Evolutionary conservation across 441 rosid species (phyloP), one percentile per base, ranked within the genome.

Genomic region (Syzygium malaccense): DNA sequence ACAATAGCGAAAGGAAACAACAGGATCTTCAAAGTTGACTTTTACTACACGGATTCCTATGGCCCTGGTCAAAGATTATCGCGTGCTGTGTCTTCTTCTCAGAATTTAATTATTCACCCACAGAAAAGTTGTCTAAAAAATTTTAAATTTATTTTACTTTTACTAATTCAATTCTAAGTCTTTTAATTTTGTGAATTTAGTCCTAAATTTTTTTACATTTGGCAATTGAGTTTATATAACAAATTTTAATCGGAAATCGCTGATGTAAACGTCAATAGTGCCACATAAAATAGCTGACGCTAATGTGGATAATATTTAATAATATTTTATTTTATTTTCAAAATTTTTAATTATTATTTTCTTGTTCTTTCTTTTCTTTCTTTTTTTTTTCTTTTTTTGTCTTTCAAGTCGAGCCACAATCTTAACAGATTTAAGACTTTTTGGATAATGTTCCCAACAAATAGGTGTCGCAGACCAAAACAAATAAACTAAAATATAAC

Each of bases 251-350:
- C 4, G 12, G 12, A 26, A 58, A 58, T 58, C 28, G 3, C 28
- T 11, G 15, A 58, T 7, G 1, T 58, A 0, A 1, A 58, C 15
- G 2, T 0, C 3, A 5, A 0, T 1, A 26, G 2, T 58, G 4
- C 1, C 28, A 58, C 13, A 7, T 58, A 14, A 15, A 7, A 0
- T 5, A 30, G 28, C 3, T 1, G 0, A 12, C 0, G 0, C 1
- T 58, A 26, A 58, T 1, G 0, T 58, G 0, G 28, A 58, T 1
- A 26, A 58, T 12, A 26, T 58, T 58, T 26, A 58, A 26, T 26
- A 58, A 58, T 26, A 58, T 58, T 26, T 58, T 58, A 25, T 10
- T 10, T 4, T 26, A 53, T 12, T 54, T 56, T 26, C 28, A 26
- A 26, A 11, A 0, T 12, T 58, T 58, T 7, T 0, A 56, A 8